Percentiles rank a stretch among this genome's conserved stretches.
These are phyloP conservation scores for Aureobasidium sp. DNA, from an alignment of 2,329 filamentous ascomycete species.

Conservation along the genomic window DNA sequence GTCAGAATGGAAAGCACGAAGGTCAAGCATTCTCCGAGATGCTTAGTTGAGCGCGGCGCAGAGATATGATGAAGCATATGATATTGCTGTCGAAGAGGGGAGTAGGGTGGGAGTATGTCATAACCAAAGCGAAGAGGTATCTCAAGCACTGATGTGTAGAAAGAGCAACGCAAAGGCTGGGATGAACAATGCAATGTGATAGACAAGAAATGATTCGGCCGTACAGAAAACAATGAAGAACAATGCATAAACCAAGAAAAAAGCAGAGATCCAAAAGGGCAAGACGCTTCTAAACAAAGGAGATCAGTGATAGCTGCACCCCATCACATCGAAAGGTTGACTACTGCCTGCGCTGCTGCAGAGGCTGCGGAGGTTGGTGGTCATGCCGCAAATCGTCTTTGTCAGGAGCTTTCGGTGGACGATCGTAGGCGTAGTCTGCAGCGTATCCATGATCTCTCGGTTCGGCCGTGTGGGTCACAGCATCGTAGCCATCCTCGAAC, in stretches of 20 bases:
- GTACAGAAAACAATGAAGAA: background rate
- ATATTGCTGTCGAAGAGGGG: background rate
- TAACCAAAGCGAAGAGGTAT: background rate
- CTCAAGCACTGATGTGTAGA: background rate
- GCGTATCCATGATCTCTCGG: background rate
- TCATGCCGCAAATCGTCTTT: background rate
- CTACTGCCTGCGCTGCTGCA: background rate
- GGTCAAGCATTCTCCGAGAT: too few species aligned
- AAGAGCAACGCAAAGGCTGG: background rate
- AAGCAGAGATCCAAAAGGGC: conserved; percentile 7
- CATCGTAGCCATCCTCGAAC: conserved; percentile 19
- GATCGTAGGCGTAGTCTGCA: background rate
- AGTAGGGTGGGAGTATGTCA: background rate
- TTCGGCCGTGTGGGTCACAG: conserved; percentile 13
- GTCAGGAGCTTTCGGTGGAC: background rate
- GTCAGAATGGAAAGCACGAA: too few species aligned
- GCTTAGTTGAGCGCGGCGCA: too few species aligned
- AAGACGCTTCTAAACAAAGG: conserved; percentile 11
- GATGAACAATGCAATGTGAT: background rate
- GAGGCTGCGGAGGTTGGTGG: background rate
- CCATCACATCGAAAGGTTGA: background rate
- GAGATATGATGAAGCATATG: background rate
- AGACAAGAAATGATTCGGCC: background rate
- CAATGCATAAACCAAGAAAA: background rate
- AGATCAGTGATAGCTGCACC: conserved; percentile 9